Evolutionary conservation across 768 basidiomycete species (phyloP), one percentile per base, ranked within the genome.

Genomic region (Clavaria fumosa): DNA sequence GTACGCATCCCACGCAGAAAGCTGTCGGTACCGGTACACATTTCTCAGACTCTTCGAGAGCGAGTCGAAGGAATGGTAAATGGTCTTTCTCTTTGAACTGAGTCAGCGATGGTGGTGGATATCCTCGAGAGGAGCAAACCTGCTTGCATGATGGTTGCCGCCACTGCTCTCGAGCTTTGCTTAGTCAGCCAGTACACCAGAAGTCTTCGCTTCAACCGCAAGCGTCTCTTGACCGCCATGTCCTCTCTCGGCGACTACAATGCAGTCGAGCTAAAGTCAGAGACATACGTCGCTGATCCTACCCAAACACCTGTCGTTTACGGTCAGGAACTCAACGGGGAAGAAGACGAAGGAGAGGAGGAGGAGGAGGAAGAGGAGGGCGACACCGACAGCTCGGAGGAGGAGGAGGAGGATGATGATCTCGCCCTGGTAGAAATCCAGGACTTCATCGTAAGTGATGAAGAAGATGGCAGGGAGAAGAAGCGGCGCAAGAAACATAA

Each of bases 371-470:
- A 60, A 14, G 69, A 67, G 38, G 72, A 63, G 26, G 75, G 75
- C 51, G 66, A 64, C 36, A 54, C 64, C 52, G 84, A 89, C 57
- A 88, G 84, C 54, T 88, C 84, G 31, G 85, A 86, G 49, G 83
- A 89, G 51, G 79, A 72, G 23, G 85, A 91, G 24, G 89, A 93
- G 34, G 89, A 93, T 51, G 82, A 76, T 48, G 91, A 93, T 44
- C 89, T 89, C 60, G 80, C 64, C 48, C 69, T 72, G 40, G 66
- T 72, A 40, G 74, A 95, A 39, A 63, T 75, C 35, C 83, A 90
- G 35, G 90, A 85, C 0, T 95, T 96, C 53, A 95, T 96, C 48
- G 89, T 90, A 5, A 83, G 83, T 40, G 83, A 80, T 39, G 79
- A 83, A 6, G 81, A 88, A 5, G 85, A 88, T 0, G 83, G 67